Evolutionary conservation across 192 early-diverging fungal species (phyloP).

Genomic region (Globomyces pollinis-pini): DNA sequence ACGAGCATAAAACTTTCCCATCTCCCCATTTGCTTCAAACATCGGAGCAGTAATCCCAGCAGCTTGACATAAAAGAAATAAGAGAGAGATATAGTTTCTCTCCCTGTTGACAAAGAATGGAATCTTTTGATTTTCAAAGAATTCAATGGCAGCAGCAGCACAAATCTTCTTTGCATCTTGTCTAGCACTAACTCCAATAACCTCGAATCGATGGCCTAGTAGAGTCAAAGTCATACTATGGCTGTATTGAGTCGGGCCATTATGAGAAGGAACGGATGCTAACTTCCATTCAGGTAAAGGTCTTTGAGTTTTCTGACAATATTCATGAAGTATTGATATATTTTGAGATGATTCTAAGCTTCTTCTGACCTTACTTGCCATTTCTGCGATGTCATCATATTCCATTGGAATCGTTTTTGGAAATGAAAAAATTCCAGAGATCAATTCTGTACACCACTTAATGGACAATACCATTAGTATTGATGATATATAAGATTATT

Average conservation of each 20-base stretch:
- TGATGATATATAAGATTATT: no score
- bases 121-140: constrained; percentile 7
- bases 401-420: no score
- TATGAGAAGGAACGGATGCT: background rate
- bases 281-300: constrained; percentile 6
- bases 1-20: background rate
- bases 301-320: constrained; percentile 5
- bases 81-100: background rate
- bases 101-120: constrained; percentile 3
- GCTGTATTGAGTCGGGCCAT: background rate
- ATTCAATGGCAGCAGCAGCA: constrained; percentile 6
- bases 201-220: constrained; percentile 3
- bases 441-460: no score
- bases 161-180: constrained; percentile 6
- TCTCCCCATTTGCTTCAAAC: background rate
- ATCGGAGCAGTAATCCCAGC: background rate
- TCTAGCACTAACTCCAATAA: background rate
- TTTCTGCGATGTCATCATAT: no score
- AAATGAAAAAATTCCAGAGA: no score
- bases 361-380: background rate
- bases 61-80: background rate
- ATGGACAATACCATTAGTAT: no score
- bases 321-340: constrained; percentile 11
- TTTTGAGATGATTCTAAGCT: background rate
- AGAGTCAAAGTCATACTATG: background rate